Base-by-base conservation (phyloP, 768 basidiomycete species). In the Candolleomyces aberdarensis region DNA sequence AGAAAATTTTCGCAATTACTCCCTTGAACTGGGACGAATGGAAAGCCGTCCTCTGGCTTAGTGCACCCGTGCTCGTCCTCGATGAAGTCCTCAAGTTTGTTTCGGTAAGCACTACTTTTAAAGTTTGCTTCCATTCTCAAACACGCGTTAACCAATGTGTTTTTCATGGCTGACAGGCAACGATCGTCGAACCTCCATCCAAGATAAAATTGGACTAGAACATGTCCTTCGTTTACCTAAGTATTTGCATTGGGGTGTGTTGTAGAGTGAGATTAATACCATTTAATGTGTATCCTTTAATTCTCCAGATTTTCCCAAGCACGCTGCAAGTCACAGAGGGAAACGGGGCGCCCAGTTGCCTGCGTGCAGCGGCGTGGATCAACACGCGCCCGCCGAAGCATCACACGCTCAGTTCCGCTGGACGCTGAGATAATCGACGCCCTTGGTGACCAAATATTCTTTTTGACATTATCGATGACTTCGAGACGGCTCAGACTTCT, bases 1-100 rank as follows among this genome's bases (percentile, higher is more conserved):
- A 94, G 91, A 79, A 86, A 7, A 70, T 97, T 60, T 98, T 98
- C 71, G 92, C 90, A 47, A 97, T 98, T 72, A 88, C 90, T 0
- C 94, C 96, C 3, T 83, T 99, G 62, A 96, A 98, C 80, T 94
- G 89, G 91, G 74, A 73, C 20, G 96, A 99, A 75, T 99, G 96
- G 96, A 86, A 89, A 73, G 95, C 94, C 17, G 96, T 99, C 9
- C 73, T 99, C 62, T 84, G 80, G 65, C 81, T 98, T 63, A 94
- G 92, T 65, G 87, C 86, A 6, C 96, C 96, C 19, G 94, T 99
- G 39, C 70, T 99, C 43, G 56, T 91, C 52, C 87, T 98, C 52
- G 96, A 98, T 74, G 97, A 98, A 74, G 67, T 90, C 26, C 78
- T 98, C 70, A 98, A 98, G 73, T 87, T 89, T 63, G 73, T 91